phyloP scores from a whole-genome alignment of 257 asterid species.

The Solanum sejunctum region DNA sequence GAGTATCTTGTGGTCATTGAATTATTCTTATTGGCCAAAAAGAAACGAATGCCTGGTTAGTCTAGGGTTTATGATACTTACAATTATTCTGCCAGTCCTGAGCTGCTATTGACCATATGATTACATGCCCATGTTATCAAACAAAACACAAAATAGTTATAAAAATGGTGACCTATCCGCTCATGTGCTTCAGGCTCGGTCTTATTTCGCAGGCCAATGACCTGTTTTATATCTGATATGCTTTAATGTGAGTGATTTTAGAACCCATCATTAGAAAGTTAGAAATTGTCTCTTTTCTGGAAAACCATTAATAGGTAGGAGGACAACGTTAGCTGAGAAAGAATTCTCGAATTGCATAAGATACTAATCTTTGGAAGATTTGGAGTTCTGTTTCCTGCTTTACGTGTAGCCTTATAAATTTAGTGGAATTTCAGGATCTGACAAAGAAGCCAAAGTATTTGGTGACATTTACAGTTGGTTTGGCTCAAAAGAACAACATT shows the following conservation, averaged over 20 bases:
- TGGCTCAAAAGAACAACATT: conserved; percentile 59
- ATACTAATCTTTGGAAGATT: background rate
- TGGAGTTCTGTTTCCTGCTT: background rate
- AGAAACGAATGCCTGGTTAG: background rate
- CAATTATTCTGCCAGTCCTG: background rate
- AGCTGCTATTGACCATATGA: background rate
- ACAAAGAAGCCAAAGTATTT: conserved; percentile 83
- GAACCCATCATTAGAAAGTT: background rate
- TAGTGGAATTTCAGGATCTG: conserved; percentile 60
- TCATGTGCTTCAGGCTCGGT: background rate
- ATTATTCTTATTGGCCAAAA: background rate
- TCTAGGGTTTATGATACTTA: background rate
- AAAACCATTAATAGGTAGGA: background rate
- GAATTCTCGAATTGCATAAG: background rate
- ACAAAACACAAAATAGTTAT: background rate
- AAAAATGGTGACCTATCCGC: background rate
- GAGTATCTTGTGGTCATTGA: background rate
- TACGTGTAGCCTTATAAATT: background rate
- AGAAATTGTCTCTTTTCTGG: background rate
- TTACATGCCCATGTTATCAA: background rate
- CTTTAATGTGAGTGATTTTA: background rate
- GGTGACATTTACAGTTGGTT: conserved; percentile 91
- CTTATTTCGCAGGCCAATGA: background rate
- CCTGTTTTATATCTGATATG: background rate
- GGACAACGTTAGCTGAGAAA: background rate